These are phyloP conservation scores for Pseudopithomyces chartarum DNA, from an alignment of 2,329 filamentous ascomycete genomes.

Conservation along the genomic window DNA sequence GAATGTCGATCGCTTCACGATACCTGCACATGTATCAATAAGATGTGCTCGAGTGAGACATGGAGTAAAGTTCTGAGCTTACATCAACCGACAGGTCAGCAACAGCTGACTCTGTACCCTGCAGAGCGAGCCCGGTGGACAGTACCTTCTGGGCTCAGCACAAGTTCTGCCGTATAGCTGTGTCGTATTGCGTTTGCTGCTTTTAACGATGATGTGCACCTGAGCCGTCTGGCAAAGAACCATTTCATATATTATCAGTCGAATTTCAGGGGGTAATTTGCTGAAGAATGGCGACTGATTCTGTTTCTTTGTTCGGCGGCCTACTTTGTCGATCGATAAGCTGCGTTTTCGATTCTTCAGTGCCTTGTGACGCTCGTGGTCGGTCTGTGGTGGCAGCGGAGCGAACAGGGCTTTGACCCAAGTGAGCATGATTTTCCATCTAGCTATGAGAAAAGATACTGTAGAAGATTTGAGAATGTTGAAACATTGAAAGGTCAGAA, in stretches of 20 bases:
- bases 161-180: conserved; percentile 4
- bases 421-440: neutral
- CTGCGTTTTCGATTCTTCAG: neutral
- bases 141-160: neutral
- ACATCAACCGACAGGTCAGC: conserved; percentile 6
- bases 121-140: neutral
- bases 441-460: no score
- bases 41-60: neutral
- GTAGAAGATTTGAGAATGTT: neutral
- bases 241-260: conserved; percentile 9
- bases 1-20: conserved; percentile 8
- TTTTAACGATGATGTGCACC: conserved; percentile 4
- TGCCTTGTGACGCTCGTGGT: neutral
- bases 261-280: conserved; percentile 3
- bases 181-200: neutral
- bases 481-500: neutral
- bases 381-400: neutral
- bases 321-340: neutral
- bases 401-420: neutral
- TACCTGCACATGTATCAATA: conserved; percentile 1
- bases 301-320: neutral
- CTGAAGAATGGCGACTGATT: conserved; percentile 4
- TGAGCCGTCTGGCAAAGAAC: conserved; percentile 7
- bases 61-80: neutral
- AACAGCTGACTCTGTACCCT: conserved; percentile 5